Evolutionary conservation across 2,329 filamentous ascomycete species (phyloP), one percentile per base, ranked within the genome.

Genomic region (Peltaster fructicola): DNA sequence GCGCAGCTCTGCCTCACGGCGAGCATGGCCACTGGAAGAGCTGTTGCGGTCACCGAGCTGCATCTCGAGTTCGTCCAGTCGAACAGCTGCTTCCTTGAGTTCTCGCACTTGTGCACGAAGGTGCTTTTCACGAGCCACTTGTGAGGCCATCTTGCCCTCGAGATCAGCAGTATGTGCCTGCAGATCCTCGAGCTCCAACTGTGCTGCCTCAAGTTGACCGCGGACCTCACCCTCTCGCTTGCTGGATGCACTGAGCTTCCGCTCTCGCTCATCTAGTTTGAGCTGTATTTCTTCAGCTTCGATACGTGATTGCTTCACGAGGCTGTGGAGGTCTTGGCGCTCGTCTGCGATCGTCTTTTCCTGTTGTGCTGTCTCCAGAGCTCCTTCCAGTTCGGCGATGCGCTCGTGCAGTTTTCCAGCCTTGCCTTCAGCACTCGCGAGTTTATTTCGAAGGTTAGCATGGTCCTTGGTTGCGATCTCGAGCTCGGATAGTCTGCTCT

Each of bases 191-290:
- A 44, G 27, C 14, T 51, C 45, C 2, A 27, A 21, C 14, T 37
- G 53, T 15, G 63, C 50, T 14, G 73, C 65, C 29, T 77, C 69
- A 11, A 90, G 61, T 37, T 84, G 79, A 26, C 59, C 56, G 7
- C 69, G 63, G 9, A 79, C 59, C 7, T 67, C 57, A 11, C 57
- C 54, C 39, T 77, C 69, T n/a, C 64, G 61, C 8, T 53, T 53
- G 16, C 57, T 51, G 14, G 71, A 56, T 15, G 57, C 50, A 19
- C 66, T 64, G 23, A 84, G 65, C 8, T 68, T 63, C 27, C 67
- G 59, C 27, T 80, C 72, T 32, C 76, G 71, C 41, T 77, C 68
- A 5, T 64, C 59, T 14, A 88, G 61, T 41, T 78, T 71, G 30
- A 78, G 61, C 37, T 79, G 72, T n/a, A 88, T 59, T 21, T 49